A percentile compares a stretch with the other conserved stretches of the same genome.
Conservation (phyloP, 2,329 filamentous ascomycete species). For the Fusarium sambucinum region DNA sequence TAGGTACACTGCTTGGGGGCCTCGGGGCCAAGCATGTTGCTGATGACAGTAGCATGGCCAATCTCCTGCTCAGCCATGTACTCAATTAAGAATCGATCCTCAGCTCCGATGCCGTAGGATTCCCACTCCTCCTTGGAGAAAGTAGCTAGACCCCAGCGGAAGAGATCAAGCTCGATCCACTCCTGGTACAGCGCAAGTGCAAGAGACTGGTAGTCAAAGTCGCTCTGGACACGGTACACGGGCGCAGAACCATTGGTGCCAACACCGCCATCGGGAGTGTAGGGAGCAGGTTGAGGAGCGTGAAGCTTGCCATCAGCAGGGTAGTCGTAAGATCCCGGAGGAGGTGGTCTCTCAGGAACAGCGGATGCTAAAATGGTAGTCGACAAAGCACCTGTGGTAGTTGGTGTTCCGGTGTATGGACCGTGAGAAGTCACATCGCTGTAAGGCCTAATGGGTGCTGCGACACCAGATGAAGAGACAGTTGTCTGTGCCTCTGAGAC, state of each 20-base stretch:
- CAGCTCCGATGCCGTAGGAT: slow-evolving; percentile 73
- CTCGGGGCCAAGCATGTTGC: slow-evolving; percentile 78
- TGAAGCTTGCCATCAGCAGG: slow-evolving; percentile 77
- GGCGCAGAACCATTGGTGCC: slow-evolving; percentile 83
- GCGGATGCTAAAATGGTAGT: slow-evolving; percentile 68
- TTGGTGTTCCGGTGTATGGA: slow-evolving; percentile 72
- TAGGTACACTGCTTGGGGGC: slow-evolving; percentile 83
- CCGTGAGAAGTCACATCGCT: slow-evolving; percentile 76
- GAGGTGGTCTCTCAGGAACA: slow-evolving; percentile 69
- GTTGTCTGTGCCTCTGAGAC: slow-evolving; percentile 54
- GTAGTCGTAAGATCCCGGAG: slow-evolving; percentile 74
- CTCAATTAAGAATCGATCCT: slow-evolving; percentile 77
- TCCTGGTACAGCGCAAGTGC: slow-evolving; percentile 82
- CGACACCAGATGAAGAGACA: slow-evolving; percentile 48
- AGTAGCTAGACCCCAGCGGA: slow-evolving; percentile 78
- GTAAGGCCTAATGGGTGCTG: slow-evolving; percentile 51
- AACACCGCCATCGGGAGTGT: slow-evolving; percentile 77
- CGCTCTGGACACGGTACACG: slow-evolving; percentile 81
- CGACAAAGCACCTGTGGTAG: slow-evolving; percentile 76
- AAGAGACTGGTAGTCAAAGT: slow-evolving; percentile 86
- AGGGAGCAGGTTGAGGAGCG: slow-evolving; percentile 76
- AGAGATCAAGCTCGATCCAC: slow-evolving; percentile 86
- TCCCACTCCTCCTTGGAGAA: slow-evolving; percentile 79
- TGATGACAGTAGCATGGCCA: slow-evolving; percentile 81
- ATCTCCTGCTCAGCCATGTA: slow-evolving; percentile 84